Evolutionary conservation across 2,329 filamentous ascomycete genomes (phyloP).

Genomic region (Xylogone sp.): DNA sequence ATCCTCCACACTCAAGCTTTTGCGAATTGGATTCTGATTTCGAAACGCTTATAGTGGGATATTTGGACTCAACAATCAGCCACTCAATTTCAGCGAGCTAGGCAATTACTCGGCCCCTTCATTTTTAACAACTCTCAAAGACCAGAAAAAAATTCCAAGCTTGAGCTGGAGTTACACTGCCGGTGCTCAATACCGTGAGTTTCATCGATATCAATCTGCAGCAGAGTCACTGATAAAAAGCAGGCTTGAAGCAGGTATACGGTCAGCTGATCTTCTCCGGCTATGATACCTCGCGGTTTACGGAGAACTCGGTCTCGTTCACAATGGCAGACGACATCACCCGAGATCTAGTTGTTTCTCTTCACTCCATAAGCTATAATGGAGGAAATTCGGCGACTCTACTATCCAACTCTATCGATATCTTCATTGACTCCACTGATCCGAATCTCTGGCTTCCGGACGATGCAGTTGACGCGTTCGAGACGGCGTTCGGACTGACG

Average conservation of each 20-base stretch:
- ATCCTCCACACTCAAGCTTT: neutral
- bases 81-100: conserved; percentile 32
- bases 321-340: conserved; percentile 33
- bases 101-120: conserved; percentile 32
- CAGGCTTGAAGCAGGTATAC: conserved; percentile 26
- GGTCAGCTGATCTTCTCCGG: conserved; percentile 37
- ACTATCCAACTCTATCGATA: conserved; percentile 27
- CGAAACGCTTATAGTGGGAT: conserved; percentile 26
- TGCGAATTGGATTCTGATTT: neutral
- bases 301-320: conserved; percentile 31
- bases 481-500: conserved; percentile 27
- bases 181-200: conserved; percentile 34
- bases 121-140: conserved; percentile 34
- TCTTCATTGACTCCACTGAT: conserved; percentile 29
- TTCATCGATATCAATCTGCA: neutral
- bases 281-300: conserved; percentile 35
- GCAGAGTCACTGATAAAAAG: neutral
- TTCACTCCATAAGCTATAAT: conserved; percentile 36
- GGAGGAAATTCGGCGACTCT: conserved; percentile 27
- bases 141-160: conserved; percentile 33
- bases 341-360: conserved; percentile 34
- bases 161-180: conserved; percentile 41
- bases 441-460: conserved; percentile 31
- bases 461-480: conserved; percentile 27
- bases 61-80: conserved; percentile 35